These are phyloP conservation scores for Athelia psychrophila DNA, from an alignment of 1,284 basidiomycete genomes.

Conservation along the genomic window DNA sequence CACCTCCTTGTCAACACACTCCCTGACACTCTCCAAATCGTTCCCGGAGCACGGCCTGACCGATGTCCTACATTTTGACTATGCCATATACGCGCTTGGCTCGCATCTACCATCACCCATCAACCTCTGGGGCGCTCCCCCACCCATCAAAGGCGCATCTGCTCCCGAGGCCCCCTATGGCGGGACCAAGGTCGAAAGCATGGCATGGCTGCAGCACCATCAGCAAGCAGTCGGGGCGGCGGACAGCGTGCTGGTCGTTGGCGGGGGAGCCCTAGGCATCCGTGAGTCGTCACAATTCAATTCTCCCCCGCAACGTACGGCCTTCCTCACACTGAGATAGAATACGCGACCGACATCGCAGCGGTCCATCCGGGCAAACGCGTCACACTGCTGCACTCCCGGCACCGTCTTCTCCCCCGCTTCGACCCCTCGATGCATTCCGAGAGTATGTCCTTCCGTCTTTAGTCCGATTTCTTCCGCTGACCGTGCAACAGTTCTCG, in stretches of 20 bases:
- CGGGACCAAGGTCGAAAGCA: conserved; percentile 47
- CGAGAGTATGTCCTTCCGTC: conserved; percentile 37
- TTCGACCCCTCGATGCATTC: conserved; percentile 58
- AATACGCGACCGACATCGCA: conserved; percentile 71
- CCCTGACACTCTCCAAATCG: conserved; percentile 43
- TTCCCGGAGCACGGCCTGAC: conserved; percentile 44
- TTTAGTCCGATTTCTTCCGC: no score
- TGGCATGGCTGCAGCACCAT: conserved; percentile 45
- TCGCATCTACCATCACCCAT: conserved; percentile 55
- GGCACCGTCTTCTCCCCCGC: conserved; percentile 52
- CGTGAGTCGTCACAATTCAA: conserved; percentile 36
- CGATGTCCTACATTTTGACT: conserved; percentile 43
- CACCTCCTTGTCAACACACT: conserved; percentile 37
- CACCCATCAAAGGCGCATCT: conserved; percentile 8
- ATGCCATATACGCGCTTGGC: conserved; percentile 56
- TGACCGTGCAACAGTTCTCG: conserved; percentile 32
- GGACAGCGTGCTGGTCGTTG: conserved; percentile 50
- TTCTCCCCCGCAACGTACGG: background rate
- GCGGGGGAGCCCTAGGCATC: conserved; percentile 61
- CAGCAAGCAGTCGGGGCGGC: conserved; percentile 42
- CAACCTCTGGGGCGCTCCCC: conserved; percentile 43
- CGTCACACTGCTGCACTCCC: conserved; percentile 70
- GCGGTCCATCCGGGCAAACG: conserved; percentile 53
- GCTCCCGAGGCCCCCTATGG: conserved; percentile 19
- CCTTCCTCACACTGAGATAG: conserved; percentile 22